These are phyloP conservation scores for Pythium phragmiticola DNA, from an alignment of 352 stramenopile genomes.

Conservation along the genomic window DNA sequence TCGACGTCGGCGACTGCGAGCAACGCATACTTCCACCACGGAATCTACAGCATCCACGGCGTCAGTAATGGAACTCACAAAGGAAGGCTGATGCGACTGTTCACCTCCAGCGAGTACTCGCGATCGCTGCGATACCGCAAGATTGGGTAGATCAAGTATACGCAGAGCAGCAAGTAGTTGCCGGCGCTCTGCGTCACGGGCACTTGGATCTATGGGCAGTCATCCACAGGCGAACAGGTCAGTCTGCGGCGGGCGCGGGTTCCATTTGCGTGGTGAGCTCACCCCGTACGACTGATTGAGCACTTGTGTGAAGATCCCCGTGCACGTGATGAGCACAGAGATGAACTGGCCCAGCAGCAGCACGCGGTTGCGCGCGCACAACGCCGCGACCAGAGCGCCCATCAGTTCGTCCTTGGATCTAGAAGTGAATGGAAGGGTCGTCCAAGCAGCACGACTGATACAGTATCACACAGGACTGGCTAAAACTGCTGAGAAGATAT, in stretches of 20 bases:
- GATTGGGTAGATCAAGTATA: constrained; percentile 52
- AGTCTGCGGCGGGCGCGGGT: background rate
- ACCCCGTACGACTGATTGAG: constrained; percentile 80
- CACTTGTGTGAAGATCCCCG: constrained; percentile 83
- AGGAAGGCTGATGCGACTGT: too few species aligned
- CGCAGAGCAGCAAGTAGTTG: constrained; percentile 66
- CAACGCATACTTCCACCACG: constrained; percentile 89
- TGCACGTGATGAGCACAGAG: constrained; percentile 85
- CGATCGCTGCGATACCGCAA: constrained; percentile 40
- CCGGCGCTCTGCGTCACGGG: constrained; percentile 72
- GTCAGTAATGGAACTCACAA: too few species aligned
- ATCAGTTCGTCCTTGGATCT: background rate
- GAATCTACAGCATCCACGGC: constrained; percentile 32
- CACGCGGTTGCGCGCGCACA: constrained; percentile 55
- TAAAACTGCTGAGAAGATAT: constrained; percentile 10
- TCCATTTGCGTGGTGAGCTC: background rate
- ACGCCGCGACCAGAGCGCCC: constrained; percentile 11
- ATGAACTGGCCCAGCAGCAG: constrained; percentile 86
- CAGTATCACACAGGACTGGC: constrained; percentile 5
- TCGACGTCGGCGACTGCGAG: constrained; percentile 94
- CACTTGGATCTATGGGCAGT: constrained; percentile 53
- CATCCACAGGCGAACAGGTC: background rate
- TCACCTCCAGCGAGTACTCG: constrained; percentile 50
- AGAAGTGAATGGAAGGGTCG: background rate
- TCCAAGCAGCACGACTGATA: background rate